A percentile compares a stretch with the other conserved stretches of the same genome.
phyloP scores from a whole-genome alignment of 2,329 filamentous ascomycete species.

The Mycosphaerelloides madeirae region DNA sequence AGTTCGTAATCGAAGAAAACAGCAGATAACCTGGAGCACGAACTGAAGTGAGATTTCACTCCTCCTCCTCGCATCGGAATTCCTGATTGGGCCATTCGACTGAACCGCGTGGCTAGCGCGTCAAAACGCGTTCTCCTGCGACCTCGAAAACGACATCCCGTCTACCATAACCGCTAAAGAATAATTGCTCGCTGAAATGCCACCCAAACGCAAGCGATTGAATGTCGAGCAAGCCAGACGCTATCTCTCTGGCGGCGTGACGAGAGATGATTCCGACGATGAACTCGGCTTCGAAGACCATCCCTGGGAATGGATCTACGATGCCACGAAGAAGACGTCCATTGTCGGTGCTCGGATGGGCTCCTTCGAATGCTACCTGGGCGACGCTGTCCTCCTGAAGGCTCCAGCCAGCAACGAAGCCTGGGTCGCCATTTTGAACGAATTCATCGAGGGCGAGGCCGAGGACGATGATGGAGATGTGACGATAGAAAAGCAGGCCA shows the following conservation, averaged over 20 bases:
- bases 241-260: slow-evolving; percentile 55
- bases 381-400: slow-evolving; percentile 81
- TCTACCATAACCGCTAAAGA: not conserved
- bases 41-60: not conserved
- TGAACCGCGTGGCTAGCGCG: slow-evolving; percentile 2
- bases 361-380: slow-evolving; percentile 70
- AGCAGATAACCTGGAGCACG: too few species aligned
- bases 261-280: slow-evolving; percentile 79
- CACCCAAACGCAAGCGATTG: slow-evolving; percentile 37
- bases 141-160: slow-evolving; percentile 1
- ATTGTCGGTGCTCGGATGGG: slow-evolving; percentile 84
- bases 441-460: slow-evolving; percentile 66
- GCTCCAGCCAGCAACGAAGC: slow-evolving; percentile 77
- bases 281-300: slow-evolving; percentile 59
- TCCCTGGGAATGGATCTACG: slow-evolving; percentile 57
- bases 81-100: not conserved
- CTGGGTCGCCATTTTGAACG: slow-evolving; percentile 86
- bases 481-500: slow-evolving; percentile 62
- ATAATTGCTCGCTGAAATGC: slow-evolving; percentile 23
- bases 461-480: slow-evolving; percentile 56
- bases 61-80: not conserved
- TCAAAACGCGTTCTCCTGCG: not conserved
- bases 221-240: slow-evolving; percentile 45
- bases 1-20: too few species aligned
- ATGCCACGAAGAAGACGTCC: slow-evolving; percentile 32